Conservation (phyloP, 345 rosid species). For the Brassica juncea region DNA sequence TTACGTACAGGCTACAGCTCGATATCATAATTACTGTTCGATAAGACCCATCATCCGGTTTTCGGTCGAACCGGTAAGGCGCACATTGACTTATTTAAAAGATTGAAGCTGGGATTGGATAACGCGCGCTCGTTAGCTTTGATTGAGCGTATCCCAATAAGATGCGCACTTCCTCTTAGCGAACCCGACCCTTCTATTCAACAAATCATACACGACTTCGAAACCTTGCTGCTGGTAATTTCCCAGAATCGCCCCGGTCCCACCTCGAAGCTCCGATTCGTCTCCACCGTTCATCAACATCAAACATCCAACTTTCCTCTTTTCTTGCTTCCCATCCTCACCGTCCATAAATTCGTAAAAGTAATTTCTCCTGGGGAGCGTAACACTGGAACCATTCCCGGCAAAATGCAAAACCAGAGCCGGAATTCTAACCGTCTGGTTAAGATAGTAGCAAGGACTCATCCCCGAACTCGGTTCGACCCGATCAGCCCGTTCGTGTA, state of each 20-base stretch:
- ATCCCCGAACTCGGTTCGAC: constrained; percentile 71
- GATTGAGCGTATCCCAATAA: constrained; percentile 72
- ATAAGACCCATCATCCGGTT: constrained; percentile 9
- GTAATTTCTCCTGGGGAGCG: constrained; percentile 76
- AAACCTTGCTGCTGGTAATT: constrained; percentile 97
- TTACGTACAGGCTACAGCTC: not conserved
- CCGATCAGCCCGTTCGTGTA: constrained; percentile 57
- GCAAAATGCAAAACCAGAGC: constrained; percentile 58
- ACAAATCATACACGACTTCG: constrained; percentile 88
- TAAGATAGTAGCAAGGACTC: constrained; percentile 71
- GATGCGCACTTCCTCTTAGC: constrained; percentile 83
- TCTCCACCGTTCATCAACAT: constrained; percentile 96
- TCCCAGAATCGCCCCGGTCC: constrained; percentile 79
- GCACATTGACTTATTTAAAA: not conserved
- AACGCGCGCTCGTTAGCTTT: constrained; percentile 31
- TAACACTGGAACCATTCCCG: constrained; percentile 73
- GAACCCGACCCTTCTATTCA: constrained; percentile 72
- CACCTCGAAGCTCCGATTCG: constrained; percentile 70
- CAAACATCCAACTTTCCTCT: constrained; percentile 72
- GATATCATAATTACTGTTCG: not conserved
- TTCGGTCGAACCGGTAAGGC: not conserved
- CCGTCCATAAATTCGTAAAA: constrained; percentile 76
- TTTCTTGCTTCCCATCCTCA: constrained; percentile 45
- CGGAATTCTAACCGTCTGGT: constrained; percentile 52
- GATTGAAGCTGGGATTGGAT: not conserved